phyloP scores from a whole-genome alignment of 169 alveolate species.

The Plasmodium falciparum region DNA sequence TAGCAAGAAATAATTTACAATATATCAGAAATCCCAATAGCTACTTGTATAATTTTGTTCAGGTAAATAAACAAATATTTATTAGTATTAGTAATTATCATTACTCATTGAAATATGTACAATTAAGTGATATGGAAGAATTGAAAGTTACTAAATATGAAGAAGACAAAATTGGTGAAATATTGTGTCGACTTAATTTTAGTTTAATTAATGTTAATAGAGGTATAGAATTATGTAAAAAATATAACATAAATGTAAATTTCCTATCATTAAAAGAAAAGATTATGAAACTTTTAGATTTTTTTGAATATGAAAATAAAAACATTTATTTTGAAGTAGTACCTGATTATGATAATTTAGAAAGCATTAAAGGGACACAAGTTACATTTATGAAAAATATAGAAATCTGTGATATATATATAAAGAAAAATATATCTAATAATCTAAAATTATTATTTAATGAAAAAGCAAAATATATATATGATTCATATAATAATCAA shows the following conservation, averaged over 20 bases:
- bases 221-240: conserved; percentile 52
- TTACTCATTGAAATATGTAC: conserved; percentile 44
- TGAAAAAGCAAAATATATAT: conserved; percentile 38
- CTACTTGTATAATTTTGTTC: conserved; percentile 41
- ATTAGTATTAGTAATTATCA: conserved; percentile 62
- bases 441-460: conserved; percentile 44
- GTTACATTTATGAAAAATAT: conserved; percentile 31
- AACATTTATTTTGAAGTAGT: conserved; percentile 68
- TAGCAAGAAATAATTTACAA: conserved; percentile 31
- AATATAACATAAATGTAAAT: conserved; percentile 19
- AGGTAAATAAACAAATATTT: conserved; percentile 35
- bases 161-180: conserved; percentile 63
- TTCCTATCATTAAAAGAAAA: conserved; percentile 25
- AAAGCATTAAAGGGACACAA: conserved; percentile 51
- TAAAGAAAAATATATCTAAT: conserved; percentile 37
- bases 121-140: conserved; percentile 12
- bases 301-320: conserved; percentile 57
- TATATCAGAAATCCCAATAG: conserved; percentile 28
- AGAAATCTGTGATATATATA: conserved; percentile 36
- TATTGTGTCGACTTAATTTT: conserved; percentile 51
- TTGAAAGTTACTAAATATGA: conserved; percentile 54
- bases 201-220: conserved; percentile 33
- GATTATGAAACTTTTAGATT: conserved; percentile 10
- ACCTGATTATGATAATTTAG: conserved; percentile 43
- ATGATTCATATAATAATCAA: conserved; percentile 22